phyloP scores from a whole-genome alignment of 257 asterid genomes.

The Ehretia macrophylla region DNA sequence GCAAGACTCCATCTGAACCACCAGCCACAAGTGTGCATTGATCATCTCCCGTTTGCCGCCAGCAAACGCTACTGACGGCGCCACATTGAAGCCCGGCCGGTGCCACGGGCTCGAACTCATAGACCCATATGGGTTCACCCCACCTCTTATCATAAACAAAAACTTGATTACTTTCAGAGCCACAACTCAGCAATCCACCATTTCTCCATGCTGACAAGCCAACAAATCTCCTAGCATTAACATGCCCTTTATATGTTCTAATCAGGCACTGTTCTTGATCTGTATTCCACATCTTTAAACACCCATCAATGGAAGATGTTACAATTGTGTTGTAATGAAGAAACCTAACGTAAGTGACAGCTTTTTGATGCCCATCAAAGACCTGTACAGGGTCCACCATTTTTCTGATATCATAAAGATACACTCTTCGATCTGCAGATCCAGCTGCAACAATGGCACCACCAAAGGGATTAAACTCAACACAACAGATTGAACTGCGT shows the following conservation, averaged over 20 bases:
- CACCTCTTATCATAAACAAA: constrained; percentile 83
- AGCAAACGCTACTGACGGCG: constrained; percentile 76
- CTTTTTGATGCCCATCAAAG: constrained; percentile 60
- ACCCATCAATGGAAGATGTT: constrained; percentile 68
- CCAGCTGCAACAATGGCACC: constrained; percentile 50
- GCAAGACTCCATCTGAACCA: constrained; percentile 78
- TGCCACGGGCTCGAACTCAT: constrained; percentile 30
- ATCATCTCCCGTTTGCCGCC: constrained; percentile 67
- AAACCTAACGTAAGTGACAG: constrained; percentile 60
- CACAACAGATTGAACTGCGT: constrained; percentile 64
- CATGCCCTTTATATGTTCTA: constrained; percentile 65
- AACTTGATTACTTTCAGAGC: constrained; percentile 73
- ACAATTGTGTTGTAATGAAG: constrained; percentile 43
- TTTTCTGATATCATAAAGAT: constrained; percentile 59
- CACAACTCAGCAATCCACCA: constrained; percentile 78
- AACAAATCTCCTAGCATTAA: constrained; percentile 62
- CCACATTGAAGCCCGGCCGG: constrained; percentile 16
- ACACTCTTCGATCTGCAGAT: constrained; percentile 61
- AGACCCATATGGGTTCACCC: constrained; percentile 78
- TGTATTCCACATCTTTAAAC: constrained; percentile 64
- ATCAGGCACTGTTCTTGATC: constrained; percentile 33
- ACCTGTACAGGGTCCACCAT: constrained; percentile 45
- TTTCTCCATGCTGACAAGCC: constrained; percentile 76
- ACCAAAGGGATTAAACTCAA: constrained; percentile 71
- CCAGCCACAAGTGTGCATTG: constrained; percentile 79